These are phyloP conservation scores for Gossypium turneri DNA, from an alignment of 345 rosid species.

Conservation along the genomic window DNA sequence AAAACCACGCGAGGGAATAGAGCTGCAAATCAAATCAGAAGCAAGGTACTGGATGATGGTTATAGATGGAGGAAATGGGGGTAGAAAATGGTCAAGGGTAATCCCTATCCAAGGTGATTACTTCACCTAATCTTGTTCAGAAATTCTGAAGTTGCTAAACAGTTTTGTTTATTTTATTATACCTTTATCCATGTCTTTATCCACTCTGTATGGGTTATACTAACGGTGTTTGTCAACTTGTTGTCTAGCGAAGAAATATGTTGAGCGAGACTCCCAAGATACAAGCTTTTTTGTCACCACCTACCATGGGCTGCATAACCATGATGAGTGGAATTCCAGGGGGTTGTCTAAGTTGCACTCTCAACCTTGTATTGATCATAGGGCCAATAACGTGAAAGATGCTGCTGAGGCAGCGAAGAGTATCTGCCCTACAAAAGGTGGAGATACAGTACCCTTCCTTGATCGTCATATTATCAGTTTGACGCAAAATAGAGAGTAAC, in stretches of 20 bases:
- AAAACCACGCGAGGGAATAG: background rate
- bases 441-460: background rate
- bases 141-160: background rate
- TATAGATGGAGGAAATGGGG: background rate
- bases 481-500: background rate
- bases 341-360: background rate
- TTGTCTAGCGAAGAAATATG: background rate
- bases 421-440: background rate
- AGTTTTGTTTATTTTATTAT: background rate
- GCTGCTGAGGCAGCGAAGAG: background rate
- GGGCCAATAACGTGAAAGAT: background rate
- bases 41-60: background rate
- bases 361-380: background rate
- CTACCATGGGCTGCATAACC: conserved; percentile 10
- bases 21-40: background rate
- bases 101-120: conserved; percentile 5
- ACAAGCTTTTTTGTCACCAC: background rate
- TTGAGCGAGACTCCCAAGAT: conserved; percentile 5
- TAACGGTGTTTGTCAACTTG: background rate
- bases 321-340: background rate
- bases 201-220: background rate
- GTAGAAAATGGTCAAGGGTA: background rate
- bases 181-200: background rate
- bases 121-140: background rate
- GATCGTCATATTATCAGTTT: background rate